Base-by-base conservation (phyloP, 352 stramenopile genomes). In the Elongisporangium anandrum region DNA sequence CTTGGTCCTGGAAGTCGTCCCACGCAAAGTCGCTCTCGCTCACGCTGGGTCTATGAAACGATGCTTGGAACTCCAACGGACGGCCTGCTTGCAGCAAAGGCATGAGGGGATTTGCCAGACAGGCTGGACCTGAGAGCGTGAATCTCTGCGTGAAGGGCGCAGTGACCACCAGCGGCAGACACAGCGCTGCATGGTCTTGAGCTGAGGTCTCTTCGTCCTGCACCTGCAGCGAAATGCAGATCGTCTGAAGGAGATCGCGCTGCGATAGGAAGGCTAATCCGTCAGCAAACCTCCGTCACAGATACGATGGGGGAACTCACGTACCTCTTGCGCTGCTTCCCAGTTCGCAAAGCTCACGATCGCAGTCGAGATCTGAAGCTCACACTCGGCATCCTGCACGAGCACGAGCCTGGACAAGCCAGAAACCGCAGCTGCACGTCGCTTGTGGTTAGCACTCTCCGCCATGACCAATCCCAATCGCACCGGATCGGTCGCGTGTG, bases 1-100 rank as follows among this genome's bases (percentile, higher is more conserved):
- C 47, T 50, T 85, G 77, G 58, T 91, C 81, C 50, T 87, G 81
- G 54, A 91, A 91, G 24, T 91, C 78, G 26, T 85, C 65, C 66
- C 67, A 84, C 3, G 52, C 66, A 49, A 63, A 83, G 57, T 88
- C 81, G n/a, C 77, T 81, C 34, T 85, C 69, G 12, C 29, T 56
- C 2, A 62, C 54, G 5, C 49, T 38, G 0, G 81, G 81, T 4
- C 56, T 64, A 4, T 61, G 38, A 57, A 88, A 92, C 59, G 71
- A 63, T 20, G 85, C 49, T 10, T n/a, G 51, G 41, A 70, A 87
- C 8, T 61, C 61, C 16, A 68, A 24, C 34, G 54, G 20, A 10
- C n/a, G 54, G 4, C 55, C 61, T 3, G 29, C n/a, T 5, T 53
- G 38, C 26, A 87, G 52, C 16, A 88, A 48, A 12, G 62, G 56